phyloP scores from a whole-genome alignment of 2,329 filamentous ascomycete genomes.

The Elsinoe australis region DNA sequence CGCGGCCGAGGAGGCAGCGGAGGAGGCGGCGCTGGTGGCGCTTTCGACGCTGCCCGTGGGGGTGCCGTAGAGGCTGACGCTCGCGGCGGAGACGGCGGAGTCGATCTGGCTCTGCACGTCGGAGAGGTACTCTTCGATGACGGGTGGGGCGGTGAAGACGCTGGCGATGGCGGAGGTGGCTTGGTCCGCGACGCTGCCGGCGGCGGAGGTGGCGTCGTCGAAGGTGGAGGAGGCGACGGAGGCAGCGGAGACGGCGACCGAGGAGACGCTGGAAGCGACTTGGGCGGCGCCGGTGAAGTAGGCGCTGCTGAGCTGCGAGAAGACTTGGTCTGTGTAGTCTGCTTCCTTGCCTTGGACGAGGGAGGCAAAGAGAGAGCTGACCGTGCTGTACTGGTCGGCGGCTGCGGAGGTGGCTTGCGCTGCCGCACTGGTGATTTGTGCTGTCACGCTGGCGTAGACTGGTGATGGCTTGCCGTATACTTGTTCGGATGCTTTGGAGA shows the following conservation, averaged over 20 bases:
- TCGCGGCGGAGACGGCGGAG: conserved; percentile 39
- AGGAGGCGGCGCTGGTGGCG: conserved; percentile 40
- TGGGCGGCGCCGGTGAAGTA: conserved; percentile 61
- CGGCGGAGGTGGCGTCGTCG: conserved; percentile 47
- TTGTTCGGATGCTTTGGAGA: conserved; percentile 59
- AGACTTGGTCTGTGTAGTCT: conserved; percentile 72
- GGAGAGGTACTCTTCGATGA: conserved; percentile 48
- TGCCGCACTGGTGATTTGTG: conserved; percentile 51
- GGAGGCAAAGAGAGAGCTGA: conserved; percentile 68
- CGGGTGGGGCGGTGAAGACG: conserved; percentile 33
- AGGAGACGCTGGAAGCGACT: conserved; percentile 45
- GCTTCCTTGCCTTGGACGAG: conserved; percentile 70
- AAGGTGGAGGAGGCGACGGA: conserved; percentile 42
- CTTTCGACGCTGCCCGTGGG: conserved; percentile 35
- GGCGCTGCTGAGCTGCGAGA: conserved; percentile 61
- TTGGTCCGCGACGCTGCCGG: conserved; percentile 51
- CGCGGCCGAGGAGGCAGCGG: conserved; percentile 31
- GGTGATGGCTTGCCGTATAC: conserved; percentile 60
- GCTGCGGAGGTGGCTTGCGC: conserved; percentile 56
- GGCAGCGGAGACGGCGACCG: conserved; percentile 43
- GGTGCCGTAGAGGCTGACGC: conserved; percentile 40
- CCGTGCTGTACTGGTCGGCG: conserved; percentile 57
- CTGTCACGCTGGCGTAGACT: conserved; percentile 40
- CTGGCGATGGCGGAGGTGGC: conserved; percentile 48
- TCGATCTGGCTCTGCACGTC: conserved; percentile 44